Percentiles rank a stretch among this genome's conserved stretches.
Evolutionary conservation across 129 eudicot species (phyloP).

Genomic region (Ambrosia artemisiifolia): DNA sequence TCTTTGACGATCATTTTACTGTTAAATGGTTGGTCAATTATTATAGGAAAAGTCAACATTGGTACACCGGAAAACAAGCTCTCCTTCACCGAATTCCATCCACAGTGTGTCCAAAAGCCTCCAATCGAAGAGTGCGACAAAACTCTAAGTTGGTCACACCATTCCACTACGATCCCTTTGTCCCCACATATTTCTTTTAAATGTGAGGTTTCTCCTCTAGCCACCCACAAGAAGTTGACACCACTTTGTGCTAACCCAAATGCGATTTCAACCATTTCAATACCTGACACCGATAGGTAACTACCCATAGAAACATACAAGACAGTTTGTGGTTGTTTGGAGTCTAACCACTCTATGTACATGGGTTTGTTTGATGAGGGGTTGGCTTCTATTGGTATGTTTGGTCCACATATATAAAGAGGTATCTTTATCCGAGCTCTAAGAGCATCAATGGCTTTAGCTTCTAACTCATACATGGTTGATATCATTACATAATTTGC

Average conservation of each 20-base stretch:
- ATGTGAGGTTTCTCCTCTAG: conserved; percentile 37
- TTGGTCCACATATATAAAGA: conserved; percentile 44
- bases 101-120: conserved; percentile 61
- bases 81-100: conserved; percentile 66
- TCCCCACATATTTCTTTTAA: conserved; percentile 31
- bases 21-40: conserved; percentile 42
- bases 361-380: background rate
- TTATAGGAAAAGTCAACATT: conserved; percentile 42
- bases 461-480: conserved; percentile 50
- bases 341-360: no score
- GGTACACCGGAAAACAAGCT: conserved; percentile 43
- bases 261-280: conserved; percentile 45
- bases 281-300: conserved; percentile 36
- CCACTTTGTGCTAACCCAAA: conserved; percentile 59
- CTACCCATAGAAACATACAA: conserved; percentile 59
- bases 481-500: conserved; percentile 45
- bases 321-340: no score
- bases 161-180: conserved; percentile 37
- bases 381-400: conserved; percentile 31
- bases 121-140: conserved; percentile 45
- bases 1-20: conserved; percentile 43
- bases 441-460: conserved; percentile 38
- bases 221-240: conserved; percentile 53
- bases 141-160: conserved; percentile 61
- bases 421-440: conserved; percentile 24